These are phyloP conservation scores for Babesia bovis DNA, from an alignment of 169 alveolate genomes.

Conservation along the genomic window DNA sequence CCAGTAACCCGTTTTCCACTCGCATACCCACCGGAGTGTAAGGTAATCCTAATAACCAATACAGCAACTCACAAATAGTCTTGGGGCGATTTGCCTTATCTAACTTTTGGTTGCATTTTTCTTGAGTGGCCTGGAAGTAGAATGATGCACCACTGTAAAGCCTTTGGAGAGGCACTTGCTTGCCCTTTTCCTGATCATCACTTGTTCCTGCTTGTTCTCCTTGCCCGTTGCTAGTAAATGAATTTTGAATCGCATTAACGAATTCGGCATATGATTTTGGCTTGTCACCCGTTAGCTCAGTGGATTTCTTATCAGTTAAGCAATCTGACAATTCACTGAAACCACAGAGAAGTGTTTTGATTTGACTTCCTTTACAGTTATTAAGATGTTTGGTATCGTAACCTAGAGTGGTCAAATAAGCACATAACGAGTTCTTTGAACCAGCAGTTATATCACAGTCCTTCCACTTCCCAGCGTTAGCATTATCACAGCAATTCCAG, in stretches of 20 bases:
- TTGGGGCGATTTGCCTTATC: background rate
- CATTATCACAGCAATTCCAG: background rate
- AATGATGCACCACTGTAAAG: background rate
- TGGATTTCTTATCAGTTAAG: no score
- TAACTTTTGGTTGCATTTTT: background rate
- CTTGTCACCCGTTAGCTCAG: background rate
- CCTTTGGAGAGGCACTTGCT: background rate
- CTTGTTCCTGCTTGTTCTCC: background rate
- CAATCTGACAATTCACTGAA: background rate
- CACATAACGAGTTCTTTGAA: background rate
- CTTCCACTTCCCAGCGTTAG: background rate
- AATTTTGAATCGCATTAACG: background rate
- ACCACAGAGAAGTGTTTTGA: background rate
- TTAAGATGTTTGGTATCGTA: background rate
- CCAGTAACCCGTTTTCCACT: background rate
- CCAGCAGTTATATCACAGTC: background rate
- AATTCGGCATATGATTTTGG: background rate
- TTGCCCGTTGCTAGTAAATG: background rate
- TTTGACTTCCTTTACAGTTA: background rate
- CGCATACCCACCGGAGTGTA: conserved; percentile 4
- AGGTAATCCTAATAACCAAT: background rate
- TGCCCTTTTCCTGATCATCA: background rate
- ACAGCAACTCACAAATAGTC: background rate
- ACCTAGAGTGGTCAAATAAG: background rate
- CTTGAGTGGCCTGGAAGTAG: background rate